Evolutionary conservation across 2,329 filamentous ascomycete species (phyloP), one percentile per base, ranked within the genome.

Genomic region (Nothomitra cinnamomea): DNA sequence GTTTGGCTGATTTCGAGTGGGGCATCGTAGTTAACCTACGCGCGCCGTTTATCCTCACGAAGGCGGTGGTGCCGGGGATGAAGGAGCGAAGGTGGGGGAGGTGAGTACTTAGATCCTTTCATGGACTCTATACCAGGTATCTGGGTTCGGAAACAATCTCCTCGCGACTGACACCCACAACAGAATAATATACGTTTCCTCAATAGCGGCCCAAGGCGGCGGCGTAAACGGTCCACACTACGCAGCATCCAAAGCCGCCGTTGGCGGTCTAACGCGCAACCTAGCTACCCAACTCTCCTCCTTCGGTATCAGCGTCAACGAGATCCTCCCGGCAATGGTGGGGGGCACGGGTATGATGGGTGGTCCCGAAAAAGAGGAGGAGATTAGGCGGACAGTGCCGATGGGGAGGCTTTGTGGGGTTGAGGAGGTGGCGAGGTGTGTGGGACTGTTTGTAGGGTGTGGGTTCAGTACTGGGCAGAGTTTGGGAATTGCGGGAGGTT

Each of bases 281-380:
- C 68, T 83, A 28, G 72, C 79, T 0, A 72, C 70, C 0, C 76
- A 77, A 47, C 70, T 82, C 21, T 79, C 77, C 1, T 70, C 73
- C 54, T 72, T 71, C 58, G 78, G 79, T 32, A 79, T 83, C 58
- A 80, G 78, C 13, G 77, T 82, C 54, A 83, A 83, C 56, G 79
- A 82, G 57, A 77, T 83, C n/a, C 77, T 78, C 2, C 80, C 80
- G 0, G 80, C 79, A 2, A 82, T 83, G 78, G 82, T 83, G 57
- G 79, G 78, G 2, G 74, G 76, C 21, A 80, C 76, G 2, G 76
- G 76, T 1, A 77, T 82, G 77, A 78, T 82, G 42, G 76, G 77
- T 1, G 71, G 77, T 56, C 74, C 79, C 79, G 0, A 69, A 82
- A 1, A 75, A 76, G 1, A 67, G 35, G 7, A 7, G 35, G 35